Evolutionary conservation across 2,329 filamentous ascomycete species (phyloP).

Genomic region (Hypoxylon sp.): DNA sequence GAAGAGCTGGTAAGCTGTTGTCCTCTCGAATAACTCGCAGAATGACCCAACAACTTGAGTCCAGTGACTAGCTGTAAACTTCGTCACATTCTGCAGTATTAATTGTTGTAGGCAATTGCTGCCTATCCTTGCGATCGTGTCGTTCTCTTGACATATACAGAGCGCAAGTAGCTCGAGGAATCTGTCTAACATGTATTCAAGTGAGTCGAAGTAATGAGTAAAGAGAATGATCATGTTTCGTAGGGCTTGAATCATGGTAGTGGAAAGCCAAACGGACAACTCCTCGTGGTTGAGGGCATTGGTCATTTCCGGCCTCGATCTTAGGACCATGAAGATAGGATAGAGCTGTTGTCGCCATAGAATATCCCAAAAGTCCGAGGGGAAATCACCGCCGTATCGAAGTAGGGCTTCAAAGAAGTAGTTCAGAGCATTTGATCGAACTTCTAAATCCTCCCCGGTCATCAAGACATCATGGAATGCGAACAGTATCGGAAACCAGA

Average conservation of each 20-base stretch:
- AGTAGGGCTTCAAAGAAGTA: slow-evolving; percentile 97
- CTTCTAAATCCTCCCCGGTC: slow-evolving; percentile 98
- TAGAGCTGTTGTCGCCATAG: slow-evolving; percentile 97
- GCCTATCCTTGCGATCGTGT: slow-evolving; percentile 96
- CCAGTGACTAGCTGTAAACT: slow-evolving; percentile 90
- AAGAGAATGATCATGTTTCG: slow-evolving; percentile 99
- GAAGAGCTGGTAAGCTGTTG: slow-evolving; percentile 94
- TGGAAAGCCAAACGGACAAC: slow-evolving; percentile 97
- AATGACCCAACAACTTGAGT: slow-evolving; percentile 93
- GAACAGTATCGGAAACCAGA: slow-evolving; percentile 98
- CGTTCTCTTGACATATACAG: slow-evolving; percentile 98
- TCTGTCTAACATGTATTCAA: slow-evolving; percentile 98
- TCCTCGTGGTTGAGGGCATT: slow-evolving; percentile 97
- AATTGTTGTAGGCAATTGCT: slow-evolving; percentile 98
- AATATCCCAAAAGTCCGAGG: slow-evolving; percentile 96
- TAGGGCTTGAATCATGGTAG: slow-evolving; percentile 98
- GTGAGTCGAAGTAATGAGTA: slow-evolving; percentile 95
- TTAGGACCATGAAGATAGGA: slow-evolving; percentile 97
- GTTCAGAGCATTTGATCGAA: slow-evolving; percentile 87
- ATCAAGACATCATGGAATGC: slow-evolving; percentile 99
- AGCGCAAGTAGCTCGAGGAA: slow-evolving; percentile 93
- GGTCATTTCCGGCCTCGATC: slow-evolving; percentile 94
- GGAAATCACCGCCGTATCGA: slow-evolving; percentile 89
- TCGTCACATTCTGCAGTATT: slow-evolving; percentile 94
- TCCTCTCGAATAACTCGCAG: slow-evolving; percentile 92